These are phyloP conservation scores for Phytophthora syringae DNA, from an alignment of 352 stramenopile genomes.

Conservation along the genomic window DNA sequence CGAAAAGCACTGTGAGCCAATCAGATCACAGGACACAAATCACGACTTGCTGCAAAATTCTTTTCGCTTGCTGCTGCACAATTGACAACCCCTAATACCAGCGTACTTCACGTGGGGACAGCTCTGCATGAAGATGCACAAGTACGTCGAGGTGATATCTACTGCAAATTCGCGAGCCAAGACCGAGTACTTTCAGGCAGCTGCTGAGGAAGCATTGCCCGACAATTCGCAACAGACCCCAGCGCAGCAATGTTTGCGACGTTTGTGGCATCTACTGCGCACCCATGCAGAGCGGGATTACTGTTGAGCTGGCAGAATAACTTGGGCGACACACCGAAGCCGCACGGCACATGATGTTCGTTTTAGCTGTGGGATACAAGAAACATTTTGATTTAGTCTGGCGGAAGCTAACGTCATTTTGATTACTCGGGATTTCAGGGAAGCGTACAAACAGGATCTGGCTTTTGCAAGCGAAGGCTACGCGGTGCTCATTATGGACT, in stretches of 20 bases:
- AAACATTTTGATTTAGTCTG: background rate
- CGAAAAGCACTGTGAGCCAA: too few species aligned
- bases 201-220: background rate
- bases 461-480: background rate
- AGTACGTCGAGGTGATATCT: too few species aligned
- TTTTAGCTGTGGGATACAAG: background rate
- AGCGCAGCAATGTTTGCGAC: conserved; percentile 14
- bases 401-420: conserved; percentile 9
- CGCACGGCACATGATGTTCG: conserved; percentile 14
- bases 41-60: too few species aligned
- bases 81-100: too few species aligned
- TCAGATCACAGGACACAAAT: too few species aligned
- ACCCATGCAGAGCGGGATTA: background rate
- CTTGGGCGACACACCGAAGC: conserved; percentile 16
- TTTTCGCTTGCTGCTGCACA: too few species aligned
- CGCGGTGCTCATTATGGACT: conserved; percentile 25
- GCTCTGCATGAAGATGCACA: too few species aligned
- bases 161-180: background rate
- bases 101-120: too few species aligned
- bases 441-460: conserved; percentile 15
- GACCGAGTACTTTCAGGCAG: background rate
- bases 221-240: background rate
- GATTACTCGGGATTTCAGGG: background rate
- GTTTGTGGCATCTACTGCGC: conserved; percentile 17
- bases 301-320: background rate